Evolutionary conservation across 2,329 filamentous ascomycete genomes (phyloP).

Genomic region (Rhynchosporium secalis): DNA sequence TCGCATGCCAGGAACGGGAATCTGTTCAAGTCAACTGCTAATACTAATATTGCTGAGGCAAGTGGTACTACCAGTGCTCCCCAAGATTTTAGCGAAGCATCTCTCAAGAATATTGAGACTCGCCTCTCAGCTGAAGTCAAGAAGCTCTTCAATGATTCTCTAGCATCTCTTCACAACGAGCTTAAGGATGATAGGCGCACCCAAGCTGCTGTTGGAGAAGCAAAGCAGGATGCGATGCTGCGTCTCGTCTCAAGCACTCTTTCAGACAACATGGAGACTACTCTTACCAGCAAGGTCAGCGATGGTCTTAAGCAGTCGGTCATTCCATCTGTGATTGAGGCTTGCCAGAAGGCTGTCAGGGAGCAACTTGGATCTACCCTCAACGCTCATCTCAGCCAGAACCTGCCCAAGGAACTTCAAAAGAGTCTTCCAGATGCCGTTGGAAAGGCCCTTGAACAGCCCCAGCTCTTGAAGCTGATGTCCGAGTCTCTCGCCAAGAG

Average conservation of each 20-base stretch:
- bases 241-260: conserved; percentile 68
- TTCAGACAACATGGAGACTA: conserved; percentile 64
- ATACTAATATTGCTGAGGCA: conserved; percentile 22
- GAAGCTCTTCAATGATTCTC: conserved; percentile 54
- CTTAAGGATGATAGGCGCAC: conserved; percentile 67
- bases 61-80: conserved; percentile 20
- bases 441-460: conserved; percentile 67
- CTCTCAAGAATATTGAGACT: conserved; percentile 49
- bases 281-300: conserved; percentile 52
- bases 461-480: conserved; percentile 70
- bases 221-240: conserved; percentile 70
- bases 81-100: conserved; percentile 44
- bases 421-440: conserved; percentile 67
- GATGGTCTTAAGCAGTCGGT: conserved; percentile 69
- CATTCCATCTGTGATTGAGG: conserved; percentile 70
- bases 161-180: conserved; percentile 62
- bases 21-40: conserved; percentile 28
- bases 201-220: conserved; percentile 60
- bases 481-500: conserved; percentile 70
- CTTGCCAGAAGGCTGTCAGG: conserved; percentile 67
- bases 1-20: conserved; percentile 35
- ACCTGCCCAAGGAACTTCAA: conserved; percentile 65
- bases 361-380: conserved; percentile 71
- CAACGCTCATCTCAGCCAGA: conserved; percentile 31
- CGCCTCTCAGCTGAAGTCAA: conserved; percentile 51